A percentile compares a stretch with the other conserved stretches of the same genome.
Conservation (phyloP, 148 eudicot species). For the Cornus controversa region DNA sequence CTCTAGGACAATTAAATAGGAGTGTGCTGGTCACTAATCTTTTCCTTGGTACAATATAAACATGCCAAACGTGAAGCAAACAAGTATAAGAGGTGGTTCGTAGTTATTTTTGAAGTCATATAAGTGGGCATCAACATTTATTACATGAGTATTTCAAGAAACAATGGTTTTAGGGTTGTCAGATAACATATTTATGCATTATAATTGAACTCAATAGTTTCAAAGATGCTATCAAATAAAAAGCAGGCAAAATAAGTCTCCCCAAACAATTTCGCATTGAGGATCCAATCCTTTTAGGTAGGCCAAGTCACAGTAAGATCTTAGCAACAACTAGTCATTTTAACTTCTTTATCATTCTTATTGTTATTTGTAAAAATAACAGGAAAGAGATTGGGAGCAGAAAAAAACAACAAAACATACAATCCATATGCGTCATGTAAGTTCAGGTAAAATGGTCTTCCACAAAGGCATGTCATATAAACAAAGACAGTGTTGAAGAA, state of each 20-base stretch:
- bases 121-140: not conserved
- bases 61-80: not conserved
- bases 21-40: not conserved
- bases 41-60: not conserved
- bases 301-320: no score
- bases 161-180: not conserved
- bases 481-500: not conserved
- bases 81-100: not conserved
- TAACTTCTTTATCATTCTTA: not conserved
- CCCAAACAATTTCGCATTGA: not conserved
- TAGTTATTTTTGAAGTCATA: not conserved
- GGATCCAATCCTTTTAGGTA: not conserved
- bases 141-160: not conserved
- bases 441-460: not conserved
- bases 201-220: not conserved
- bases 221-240: not conserved
- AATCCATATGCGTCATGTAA: not conserved
- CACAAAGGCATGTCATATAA: not conserved
- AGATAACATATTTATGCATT: not conserved
- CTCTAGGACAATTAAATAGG: not conserved
- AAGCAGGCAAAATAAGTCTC: not conserved
- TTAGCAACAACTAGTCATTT: not conserved
- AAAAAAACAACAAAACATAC: not conserved
- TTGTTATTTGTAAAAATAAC: not conserved
- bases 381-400: not conserved